Percentiles rank a stretch among this genome's conserved stretches.
phyloP scores from a whole-genome alignment of 1,284 basidiomycete species.

The Ganoderma sinense region DNA sequence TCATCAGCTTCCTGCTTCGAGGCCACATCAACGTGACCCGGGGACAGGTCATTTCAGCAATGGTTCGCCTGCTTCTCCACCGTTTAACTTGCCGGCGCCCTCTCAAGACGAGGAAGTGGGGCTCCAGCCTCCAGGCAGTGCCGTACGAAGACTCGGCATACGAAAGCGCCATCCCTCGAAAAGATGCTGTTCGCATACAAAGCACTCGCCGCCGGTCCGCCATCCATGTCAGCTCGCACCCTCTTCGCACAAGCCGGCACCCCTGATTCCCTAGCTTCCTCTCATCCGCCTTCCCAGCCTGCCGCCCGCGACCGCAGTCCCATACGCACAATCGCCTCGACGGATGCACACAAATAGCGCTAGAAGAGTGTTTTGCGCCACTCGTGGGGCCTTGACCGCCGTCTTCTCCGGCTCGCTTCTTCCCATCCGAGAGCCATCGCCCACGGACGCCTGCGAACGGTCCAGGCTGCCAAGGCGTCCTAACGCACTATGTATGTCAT shows the following conservation, averaged over 20 bases:
- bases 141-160: conserved; percentile 8
- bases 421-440: conserved; percentile 15
- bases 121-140: conserved; percentile 14
- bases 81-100: background rate
- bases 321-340: conserved; percentile 10
- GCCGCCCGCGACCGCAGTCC: conserved; percentile 2
- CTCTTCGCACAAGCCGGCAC: conserved; percentile 15
- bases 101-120: background rate
- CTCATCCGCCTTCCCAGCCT: conserved; percentile 3
- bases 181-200: conserved; percentile 18
- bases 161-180: conserved; percentile 12
- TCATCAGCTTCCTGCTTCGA: background rate
- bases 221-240: conserved; percentile 3
- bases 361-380: conserved; percentile 18
- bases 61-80: background rate
- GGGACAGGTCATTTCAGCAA: background rate
- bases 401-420: conserved; percentile 12
- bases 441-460: conserved; percentile 18
- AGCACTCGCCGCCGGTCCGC: conserved; percentile 16
- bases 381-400: conserved; percentile 5
- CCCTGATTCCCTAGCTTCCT: conserved; percentile 13
- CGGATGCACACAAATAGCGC: conserved; percentile 3
- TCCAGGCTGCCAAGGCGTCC: background rate
- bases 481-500: background rate
- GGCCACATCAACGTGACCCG: background rate